Conservation (phyloP, 2,329 filamentous ascomycete genomes). For the Ophiosphaerella narmari region DNA sequence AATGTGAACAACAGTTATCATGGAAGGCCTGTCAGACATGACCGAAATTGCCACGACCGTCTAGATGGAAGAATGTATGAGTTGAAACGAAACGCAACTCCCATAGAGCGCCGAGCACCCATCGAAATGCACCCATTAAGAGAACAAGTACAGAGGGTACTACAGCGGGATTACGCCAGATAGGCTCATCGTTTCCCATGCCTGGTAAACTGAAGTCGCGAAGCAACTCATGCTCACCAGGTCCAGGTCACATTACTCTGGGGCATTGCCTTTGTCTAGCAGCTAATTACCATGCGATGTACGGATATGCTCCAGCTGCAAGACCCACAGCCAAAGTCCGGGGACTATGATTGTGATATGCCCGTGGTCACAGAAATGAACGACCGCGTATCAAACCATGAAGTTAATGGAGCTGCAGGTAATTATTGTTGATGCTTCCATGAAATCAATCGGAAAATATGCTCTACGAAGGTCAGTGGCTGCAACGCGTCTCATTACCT, state of each 20-base stretch:
- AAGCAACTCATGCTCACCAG: slow-evolving; percentile 12
- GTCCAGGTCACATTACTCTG: slow-evolving; percentile 26
- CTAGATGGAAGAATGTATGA: slow-evolving; percentile 25
- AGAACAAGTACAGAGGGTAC: slow-evolving; percentile 26
- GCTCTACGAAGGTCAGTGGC: no score
- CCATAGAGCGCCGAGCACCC: slow-evolving; percentile 28
- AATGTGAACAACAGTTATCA: no score
- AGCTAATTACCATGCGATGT: slow-evolving; percentile 33
- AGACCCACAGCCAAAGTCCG: slow-evolving; percentile 37
- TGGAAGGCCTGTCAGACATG: no score
- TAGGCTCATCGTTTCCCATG: slow-evolving; percentile 27
- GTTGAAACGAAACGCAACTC: slow-evolving; percentile 42
- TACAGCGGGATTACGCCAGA: slow-evolving; percentile 37
- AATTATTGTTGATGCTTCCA: background rate
- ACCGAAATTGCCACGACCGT: no score
- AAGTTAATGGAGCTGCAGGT: no score
- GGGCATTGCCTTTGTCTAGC: slow-evolving; percentile 45
- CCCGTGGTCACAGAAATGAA: slow-evolving; percentile 9
- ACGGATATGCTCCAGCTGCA: slow-evolving; percentile 27
- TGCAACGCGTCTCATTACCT: no score
- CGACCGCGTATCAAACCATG: no score
- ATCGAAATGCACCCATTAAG: slow-evolving; percentile 24
- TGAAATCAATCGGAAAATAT: background rate
- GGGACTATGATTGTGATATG: slow-evolving; percentile 28
- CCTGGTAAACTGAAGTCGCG: slow-evolving; percentile 13